phyloP scores from a whole-genome alignment of 352 stramenopile genomes.

The Peronospora farinosa region DNA sequence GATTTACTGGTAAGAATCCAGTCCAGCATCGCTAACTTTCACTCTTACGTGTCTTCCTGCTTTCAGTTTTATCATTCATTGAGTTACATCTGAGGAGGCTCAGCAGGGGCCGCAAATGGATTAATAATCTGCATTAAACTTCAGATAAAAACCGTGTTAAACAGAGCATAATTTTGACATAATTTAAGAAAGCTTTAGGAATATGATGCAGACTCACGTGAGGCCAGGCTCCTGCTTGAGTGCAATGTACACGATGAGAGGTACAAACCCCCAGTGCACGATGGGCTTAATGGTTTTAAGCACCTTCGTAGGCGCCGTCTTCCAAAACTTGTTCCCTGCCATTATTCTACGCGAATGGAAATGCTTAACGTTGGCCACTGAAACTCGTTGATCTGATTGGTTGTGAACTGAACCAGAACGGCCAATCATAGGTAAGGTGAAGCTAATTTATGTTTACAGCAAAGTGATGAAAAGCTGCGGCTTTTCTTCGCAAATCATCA shows the following conservation, averaged over 20 bases:
- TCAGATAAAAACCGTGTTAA: neutral
- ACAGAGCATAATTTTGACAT: conserved; percentile 2
- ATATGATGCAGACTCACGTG: conserved; percentile 40
- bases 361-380: conserved; percentile 5
- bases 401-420: neutral
- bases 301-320: conserved; percentile 64
- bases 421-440: conserved; percentile 5
- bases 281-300: conserved; percentile 82
- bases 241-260: conserved; percentile 74
- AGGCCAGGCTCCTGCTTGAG: conserved; percentile 71
- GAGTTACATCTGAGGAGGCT: conserved; percentile 45
- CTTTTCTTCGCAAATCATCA: too few species aligned
- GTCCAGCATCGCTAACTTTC: neutral
- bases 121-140: conserved; percentile 73
- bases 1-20: neutral
- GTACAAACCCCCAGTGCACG: conserved; percentile 77
- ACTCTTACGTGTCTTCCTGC: neutral
- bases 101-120: conserved; percentile 57
- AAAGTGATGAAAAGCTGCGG: conserved; percentile 1
- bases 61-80: neutral
- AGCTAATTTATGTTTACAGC: neutral
- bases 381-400: conserved; percentile 11
- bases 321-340: conserved; percentile 63
- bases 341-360: conserved; percentile 9
- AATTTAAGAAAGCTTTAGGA: conserved; percentile 1